A percentile compares a stretch with the other conserved stretches of the same genome.
Conservation (phyloP, 805 yeast species). For the Candida alai region DNA sequence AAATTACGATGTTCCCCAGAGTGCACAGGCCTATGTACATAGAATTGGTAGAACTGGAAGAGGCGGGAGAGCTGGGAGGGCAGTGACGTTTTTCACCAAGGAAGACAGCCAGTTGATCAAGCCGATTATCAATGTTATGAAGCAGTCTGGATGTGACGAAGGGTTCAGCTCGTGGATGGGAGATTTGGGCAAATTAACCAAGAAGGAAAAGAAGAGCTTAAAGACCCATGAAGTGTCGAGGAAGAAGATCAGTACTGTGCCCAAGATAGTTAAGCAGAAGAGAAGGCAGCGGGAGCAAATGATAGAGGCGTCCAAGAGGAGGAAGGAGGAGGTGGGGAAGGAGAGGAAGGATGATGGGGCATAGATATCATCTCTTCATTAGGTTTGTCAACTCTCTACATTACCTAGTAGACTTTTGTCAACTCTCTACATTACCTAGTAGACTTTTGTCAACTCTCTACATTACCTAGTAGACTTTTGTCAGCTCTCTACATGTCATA, state of each 20-base stretch:
- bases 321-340: slow-evolving; percentile 30
- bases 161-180: slow-evolving; percentile 81
- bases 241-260: slow-evolving; percentile 80
- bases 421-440: no score
- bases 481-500: no score
- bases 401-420: no score
- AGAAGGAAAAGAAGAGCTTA: slow-evolving; percentile 57
- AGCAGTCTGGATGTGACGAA: slow-evolving; percentile 71
- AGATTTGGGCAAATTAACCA: slow-evolving; percentile 58
- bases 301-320: slow-evolving; percentile 70
- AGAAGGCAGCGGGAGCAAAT: slow-evolving; percentile 61
- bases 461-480: no score
- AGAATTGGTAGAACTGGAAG: slow-evolving; percentile 99
- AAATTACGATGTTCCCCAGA: slow-evolving; percentile 93
- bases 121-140: slow-evolving; percentile 91
- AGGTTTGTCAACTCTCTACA: no score
- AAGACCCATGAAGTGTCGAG: slow-evolving; percentile 60
- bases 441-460: no score
- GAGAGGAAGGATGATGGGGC: neutral
- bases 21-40: slow-evolving; percentile 93
- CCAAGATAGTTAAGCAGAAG: slow-evolving; percentile 60
- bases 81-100: slow-evolving; percentile 90
- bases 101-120: slow-evolving; percentile 75
- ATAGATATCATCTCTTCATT: no score
- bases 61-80: slow-evolving; percentile 82